Conservation (phyloP, 805 yeast genomes). For the Yamadazyma takamatsuzukensis region DNA sequence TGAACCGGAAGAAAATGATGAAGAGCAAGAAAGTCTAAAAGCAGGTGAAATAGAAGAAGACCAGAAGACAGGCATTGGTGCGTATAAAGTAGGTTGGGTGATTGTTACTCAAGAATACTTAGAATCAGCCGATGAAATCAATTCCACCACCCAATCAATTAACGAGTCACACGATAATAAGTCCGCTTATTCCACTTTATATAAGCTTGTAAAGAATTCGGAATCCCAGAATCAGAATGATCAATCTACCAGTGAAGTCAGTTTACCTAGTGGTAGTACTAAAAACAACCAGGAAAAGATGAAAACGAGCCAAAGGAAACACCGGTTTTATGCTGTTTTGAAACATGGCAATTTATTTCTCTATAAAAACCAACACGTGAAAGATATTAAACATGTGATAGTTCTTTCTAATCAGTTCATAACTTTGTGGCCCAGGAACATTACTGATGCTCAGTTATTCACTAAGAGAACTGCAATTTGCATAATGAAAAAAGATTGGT, state of each 20-base stretch:
- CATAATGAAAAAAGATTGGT: slow-evolving; percentile 44
- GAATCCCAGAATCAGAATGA: slow-evolving; percentile 5
- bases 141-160: slow-evolving; percentile 40
- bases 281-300: slow-evolving; percentile 8
- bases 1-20: slow-evolving; percentile 6
- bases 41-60: slow-evolving; percentile 66
- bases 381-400: slow-evolving; percentile 72
- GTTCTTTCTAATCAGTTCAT: slow-evolving; percentile 69
- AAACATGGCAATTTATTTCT: slow-evolving; percentile 86
- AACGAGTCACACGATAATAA: slow-evolving; percentile 41
- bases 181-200: slow-evolving; percentile 59
- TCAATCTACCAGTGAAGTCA: slow-evolving; percentile 4
- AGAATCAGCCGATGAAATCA: slow-evolving; percentile 44
- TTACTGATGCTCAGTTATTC: slow-evolving; percentile 75
- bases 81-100: slow-evolving; percentile 72
- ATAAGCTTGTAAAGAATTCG: slow-evolving; percentile 48
- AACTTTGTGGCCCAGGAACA: slow-evolving; percentile 78
- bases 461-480: slow-evolving; percentile 79
- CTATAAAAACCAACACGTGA: slow-evolving; percentile 66
- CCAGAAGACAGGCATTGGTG: slow-evolving; percentile 56
- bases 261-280: slow-evolving; percentile 1
- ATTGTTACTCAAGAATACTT: slow-evolving; percentile 75
- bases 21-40: slow-evolving; percentile 26
- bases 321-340: slow-evolving; percentile 64
- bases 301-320: slow-evolving; percentile 41